Evolutionary conservation across 2,329 filamentous ascomycete genomes (phyloP).

Genomic region (Septoria petroselini): DNA sequence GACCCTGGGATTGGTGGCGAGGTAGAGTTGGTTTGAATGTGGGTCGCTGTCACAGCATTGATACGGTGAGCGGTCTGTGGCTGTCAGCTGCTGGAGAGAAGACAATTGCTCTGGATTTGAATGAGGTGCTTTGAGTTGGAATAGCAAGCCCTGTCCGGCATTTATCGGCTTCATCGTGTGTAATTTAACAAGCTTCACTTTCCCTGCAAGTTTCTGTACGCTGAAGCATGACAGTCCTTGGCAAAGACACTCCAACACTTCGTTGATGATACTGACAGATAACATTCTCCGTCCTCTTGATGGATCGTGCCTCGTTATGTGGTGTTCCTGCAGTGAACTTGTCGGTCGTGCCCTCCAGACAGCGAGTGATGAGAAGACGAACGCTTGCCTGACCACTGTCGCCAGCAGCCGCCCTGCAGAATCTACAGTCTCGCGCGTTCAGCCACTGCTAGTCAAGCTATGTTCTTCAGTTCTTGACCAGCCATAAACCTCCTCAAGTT

Average conservation of each 20-base stretch:
- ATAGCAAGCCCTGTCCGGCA: background rate
- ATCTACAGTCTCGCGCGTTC: constrained; percentile 5
- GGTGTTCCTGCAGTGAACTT: too few relatives aligned
- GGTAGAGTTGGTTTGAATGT: background rate
- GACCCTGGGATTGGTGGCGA: background rate
- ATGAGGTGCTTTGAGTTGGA: background rate
- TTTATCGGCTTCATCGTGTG: background rate
- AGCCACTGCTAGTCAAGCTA: constrained; percentile 22
- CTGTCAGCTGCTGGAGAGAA: background rate
- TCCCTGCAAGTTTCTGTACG: background rate
- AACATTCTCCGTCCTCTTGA: too few relatives aligned
- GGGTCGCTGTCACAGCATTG: background rate
- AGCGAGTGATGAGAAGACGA: too few relatives aligned
- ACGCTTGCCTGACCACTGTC: too few relatives aligned
- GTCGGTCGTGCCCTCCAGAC: too few relatives aligned
- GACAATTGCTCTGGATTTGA: background rate
- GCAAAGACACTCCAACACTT: too few relatives aligned
- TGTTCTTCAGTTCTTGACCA: constrained; percentile 58
- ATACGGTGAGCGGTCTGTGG: background rate
- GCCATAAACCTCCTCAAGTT: constrained; percentile 61
- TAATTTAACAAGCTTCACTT: constrained; percentile 1
- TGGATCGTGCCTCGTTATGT: too few relatives aligned
- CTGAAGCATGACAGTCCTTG: too few relatives aligned
- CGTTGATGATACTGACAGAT: too few relatives aligned
- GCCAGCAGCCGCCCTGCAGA: too few relatives aligned